Evolutionary conservation across 306 rosid genomes (phyloP).

Genomic region (Corylus avellana): DNA sequence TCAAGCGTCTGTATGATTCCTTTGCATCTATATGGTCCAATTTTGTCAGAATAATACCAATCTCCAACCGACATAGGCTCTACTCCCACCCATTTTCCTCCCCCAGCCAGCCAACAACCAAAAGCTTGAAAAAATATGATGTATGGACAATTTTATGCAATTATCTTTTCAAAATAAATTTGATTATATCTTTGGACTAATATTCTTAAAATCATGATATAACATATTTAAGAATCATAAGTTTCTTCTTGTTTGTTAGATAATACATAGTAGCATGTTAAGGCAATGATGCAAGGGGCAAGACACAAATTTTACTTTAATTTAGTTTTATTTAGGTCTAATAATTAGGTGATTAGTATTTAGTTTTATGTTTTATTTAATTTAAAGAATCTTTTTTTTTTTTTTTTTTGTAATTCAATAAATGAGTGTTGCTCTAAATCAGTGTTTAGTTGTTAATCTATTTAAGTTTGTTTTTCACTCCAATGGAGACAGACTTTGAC

Average conservation of each 20-base stretch:
- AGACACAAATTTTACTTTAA: no score
- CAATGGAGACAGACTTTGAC: no score
- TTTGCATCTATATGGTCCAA: neutral
- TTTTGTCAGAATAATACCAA: neutral
- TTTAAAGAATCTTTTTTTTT: no score
- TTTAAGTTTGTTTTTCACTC: no score
- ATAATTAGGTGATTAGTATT: no score
- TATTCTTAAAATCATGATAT: neutral
- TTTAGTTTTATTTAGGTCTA: no score
- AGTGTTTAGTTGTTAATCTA: no score
- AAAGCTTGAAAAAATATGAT: neutral
- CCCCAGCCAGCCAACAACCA: neutral
- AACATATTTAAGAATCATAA: neutral
- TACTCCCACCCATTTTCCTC: neutral
- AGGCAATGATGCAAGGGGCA: neutral
- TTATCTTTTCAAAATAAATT: neutral
- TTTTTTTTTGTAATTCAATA: no score
- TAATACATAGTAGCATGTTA: neutral
- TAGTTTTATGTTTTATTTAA: no score
- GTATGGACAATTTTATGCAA: neutral
- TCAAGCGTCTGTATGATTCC: neutral
- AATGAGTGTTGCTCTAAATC: no score
- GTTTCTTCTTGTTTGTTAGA: neutral
- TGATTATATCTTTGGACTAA: neutral
- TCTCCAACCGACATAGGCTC: neutral